Evolutionary conservation across 257 asterid species (phyloP).

Genomic region (Leonotis leonurus): DNA sequence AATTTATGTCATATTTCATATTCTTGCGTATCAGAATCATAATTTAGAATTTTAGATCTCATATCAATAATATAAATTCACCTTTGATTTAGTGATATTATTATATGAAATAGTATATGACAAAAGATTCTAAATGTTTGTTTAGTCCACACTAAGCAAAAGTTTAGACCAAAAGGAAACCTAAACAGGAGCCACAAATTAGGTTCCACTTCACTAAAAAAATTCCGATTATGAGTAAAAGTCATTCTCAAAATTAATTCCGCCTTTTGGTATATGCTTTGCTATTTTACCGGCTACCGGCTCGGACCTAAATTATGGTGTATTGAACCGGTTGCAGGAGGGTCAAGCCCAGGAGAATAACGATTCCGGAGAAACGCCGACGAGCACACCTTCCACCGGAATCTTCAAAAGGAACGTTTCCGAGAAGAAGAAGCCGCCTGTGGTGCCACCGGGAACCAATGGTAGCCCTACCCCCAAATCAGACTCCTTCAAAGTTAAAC

Average conservation of each 20-base stretch:
- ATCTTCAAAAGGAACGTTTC: slow-evolving; percentile 23
- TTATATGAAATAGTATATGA: not conserved
- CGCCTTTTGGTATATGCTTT: not conserved
- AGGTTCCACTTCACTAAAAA: not conserved
- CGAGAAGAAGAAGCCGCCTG: slow-evolving; percentile 30
- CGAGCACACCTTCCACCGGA: slow-evolving; percentile 28
- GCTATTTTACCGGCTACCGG: no score
- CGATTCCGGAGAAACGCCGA: slow-evolving; percentile 16
- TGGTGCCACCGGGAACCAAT: slow-evolving; percentile 20
- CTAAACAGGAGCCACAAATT: slow-evolving; percentile 19
- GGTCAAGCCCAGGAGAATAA: slow-evolving; percentile 12
- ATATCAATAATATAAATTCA: no score
- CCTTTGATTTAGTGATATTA: not conserved
- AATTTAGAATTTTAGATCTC: no score
- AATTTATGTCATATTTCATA: no score
- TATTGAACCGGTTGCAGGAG: slow-evolving; percentile 10
- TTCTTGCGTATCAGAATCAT: no score
- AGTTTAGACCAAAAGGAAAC: not conserved
- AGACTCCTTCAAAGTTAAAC: slow-evolving; percentile 30
- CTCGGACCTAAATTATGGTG: no score
- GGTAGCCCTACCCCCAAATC: slow-evolving; percentile 23
- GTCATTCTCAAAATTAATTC: slow-evolving; percentile 1
- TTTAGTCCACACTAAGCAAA: not conserved
- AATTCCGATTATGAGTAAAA: not conserved
- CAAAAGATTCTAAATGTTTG: not conserved